Base-by-base conservation (phyloP, 148 eudicot species). In the Hydrangea macrophylla region DNA sequence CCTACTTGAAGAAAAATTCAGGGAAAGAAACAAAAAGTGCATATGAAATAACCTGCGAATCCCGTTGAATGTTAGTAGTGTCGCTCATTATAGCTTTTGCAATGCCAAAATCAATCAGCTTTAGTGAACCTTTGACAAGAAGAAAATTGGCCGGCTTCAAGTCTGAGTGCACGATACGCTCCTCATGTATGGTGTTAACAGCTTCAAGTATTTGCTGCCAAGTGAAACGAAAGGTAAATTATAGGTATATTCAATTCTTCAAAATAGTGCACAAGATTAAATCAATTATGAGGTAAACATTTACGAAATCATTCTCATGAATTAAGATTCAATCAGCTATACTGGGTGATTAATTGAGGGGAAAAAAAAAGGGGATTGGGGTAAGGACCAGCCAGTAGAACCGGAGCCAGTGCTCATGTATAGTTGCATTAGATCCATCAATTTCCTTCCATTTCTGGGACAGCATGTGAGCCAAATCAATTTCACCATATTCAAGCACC, bases 401-500 rank as follows among this genome's bases (percentile, higher is more conserved):
- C 7, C 99, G 90, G 69, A 94, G 93, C 97, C 99, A 94, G 74
- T 90, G 90, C 75, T 94, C 86, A 81, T 94, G 93, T 68, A 94
- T 84, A 59, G 74, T 78, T 57, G 80, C 76, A 69, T 78, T 70
- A 64, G 85, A 75, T 67, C 64, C 64, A 73, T 94, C 97, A 75
- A 90, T 69, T 73, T 85, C 97, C 80, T 70, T 91, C 96, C 92
- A 91, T 59, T 94, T 94, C 55, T 94, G 96, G 40, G 96, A 78
- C 27, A 94, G 80, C 99, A 94, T 90, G 80, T 94, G 99, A 31
- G 99, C 99, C 77, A 94, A 72, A 77, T 94, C 99, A 54, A 90
- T 94, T 83, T 94, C 97, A 39, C 97, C 99, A 59, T 94, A 89
- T 75, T 94, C 98, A 53, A 94, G 97, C 39, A 94, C 97, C 99